Conservation (phyloP, 1,139 yeast species). For the Kazachstania sp. region DNA sequence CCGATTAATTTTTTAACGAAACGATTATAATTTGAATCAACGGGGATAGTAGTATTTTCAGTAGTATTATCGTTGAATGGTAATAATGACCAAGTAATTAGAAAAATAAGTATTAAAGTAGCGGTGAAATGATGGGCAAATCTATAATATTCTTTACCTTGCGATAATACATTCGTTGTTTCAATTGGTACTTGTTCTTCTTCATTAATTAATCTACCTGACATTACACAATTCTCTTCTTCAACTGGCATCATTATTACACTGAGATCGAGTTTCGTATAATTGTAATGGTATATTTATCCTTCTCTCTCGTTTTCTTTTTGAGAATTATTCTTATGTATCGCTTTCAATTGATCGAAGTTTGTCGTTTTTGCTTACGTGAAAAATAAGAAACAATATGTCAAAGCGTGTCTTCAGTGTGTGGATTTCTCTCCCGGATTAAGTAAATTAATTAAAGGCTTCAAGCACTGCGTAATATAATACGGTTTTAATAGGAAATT, state of each 20-base stretch:
- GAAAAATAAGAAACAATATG: not conserved
- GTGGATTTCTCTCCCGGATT: too few species aligned
- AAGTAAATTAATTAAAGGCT: too few species aligned
- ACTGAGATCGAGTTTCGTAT: too few species aligned
- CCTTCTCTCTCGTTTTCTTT: too few species aligned
- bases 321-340: not conserved
- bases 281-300: too few species aligned
- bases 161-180: not conserved
- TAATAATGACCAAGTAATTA: conserved; percentile 19
- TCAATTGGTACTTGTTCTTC: conserved; percentile 1
- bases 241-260: too few species aligned
- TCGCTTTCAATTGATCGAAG: not conserved
- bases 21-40: not conserved
- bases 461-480: too few species aligned
- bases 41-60: not conserved
- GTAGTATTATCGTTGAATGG: conserved; percentile 10
- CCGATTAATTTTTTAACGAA: conserved; percentile 10
- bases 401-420: too few species aligned
- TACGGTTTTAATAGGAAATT: too few species aligned
- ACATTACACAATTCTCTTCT: not conserved
- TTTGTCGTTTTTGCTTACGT: not conserved
- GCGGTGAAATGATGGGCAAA: conserved; percentile 22
- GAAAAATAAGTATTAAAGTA: conserved; percentile 15
- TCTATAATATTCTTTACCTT: conserved; percentile 20
- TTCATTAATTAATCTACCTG: not conserved